Base-by-base conservation (phyloP, 139 green algal genomes). In the Chlorella sp. region DNA sequence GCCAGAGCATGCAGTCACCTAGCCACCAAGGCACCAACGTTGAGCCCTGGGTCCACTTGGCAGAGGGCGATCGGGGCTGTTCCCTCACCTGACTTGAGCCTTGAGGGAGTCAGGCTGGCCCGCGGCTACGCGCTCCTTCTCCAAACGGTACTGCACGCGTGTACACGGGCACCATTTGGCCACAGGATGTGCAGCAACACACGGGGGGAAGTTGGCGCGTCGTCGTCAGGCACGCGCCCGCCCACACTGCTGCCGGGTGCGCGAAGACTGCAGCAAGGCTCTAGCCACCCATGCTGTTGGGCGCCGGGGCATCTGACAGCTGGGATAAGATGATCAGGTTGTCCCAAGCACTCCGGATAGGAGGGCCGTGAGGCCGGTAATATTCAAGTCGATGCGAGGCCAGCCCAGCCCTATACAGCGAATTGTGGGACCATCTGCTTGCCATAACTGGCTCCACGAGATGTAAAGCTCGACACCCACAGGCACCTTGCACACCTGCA, bases 61-160 rank as follows among this genome's bases (percentile, higher is more conserved):
- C 59, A 64, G 4, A 64, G 59, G 14, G 6, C 24, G 26, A 64
- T 10, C 59, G 26, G 17, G 24, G 4, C 26, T 64, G 59, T 20
- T 65, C 10, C 55, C 67, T 64, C 49, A 73, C 67, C 17, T 63
- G 31, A 73, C 30, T 5, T 35, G 22, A 3, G 67, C 49, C 17
- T 3, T 29, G 2, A 27, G 29, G 6, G 31, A 33, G 14, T 36
- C 5, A n/a, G 62, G 55, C 35, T 63, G 60, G n/a, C 62, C 36
- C 6, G 34, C 34, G 6, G 42, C 60, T 29, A 30, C 2, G 49
- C 75, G 35, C 63, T 92, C 76, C 55, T 82, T 23, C 33, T 86
- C 49, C 34, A 98, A 77, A 20, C 88, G 67, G 76, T 94, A 72
- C 31, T 93, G 79, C 42, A 55, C 17, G 42, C n/a, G n/a, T n/a